phyloP scores from a whole-genome alignment of 768 basidiomycete species.

The Boletus rufocinnamomeus region DNA sequence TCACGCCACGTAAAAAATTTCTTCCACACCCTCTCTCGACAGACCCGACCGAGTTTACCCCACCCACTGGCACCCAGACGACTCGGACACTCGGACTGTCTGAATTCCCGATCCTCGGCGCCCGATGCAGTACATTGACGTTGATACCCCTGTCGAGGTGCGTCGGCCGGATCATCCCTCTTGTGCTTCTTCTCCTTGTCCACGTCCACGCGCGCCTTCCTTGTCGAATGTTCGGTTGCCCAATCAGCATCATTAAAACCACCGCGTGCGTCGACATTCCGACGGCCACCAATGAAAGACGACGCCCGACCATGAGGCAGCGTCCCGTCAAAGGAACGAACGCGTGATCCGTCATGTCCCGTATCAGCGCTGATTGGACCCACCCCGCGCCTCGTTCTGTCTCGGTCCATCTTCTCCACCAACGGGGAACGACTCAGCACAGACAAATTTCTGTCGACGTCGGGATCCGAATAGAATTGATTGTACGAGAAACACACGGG shows the following conservation, averaged over 20 bases:
- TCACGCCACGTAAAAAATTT: conserved; percentile 15
- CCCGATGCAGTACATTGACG: neutral
- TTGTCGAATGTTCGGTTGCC: neutral
- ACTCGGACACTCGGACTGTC: neutral
- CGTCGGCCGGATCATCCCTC: conserved; percentile 22
- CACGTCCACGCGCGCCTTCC: neutral
- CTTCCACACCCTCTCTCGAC: conserved; percentile 8
- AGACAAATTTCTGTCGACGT: conserved; percentile 2
- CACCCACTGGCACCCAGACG: neutral
- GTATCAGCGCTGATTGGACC: neutral
- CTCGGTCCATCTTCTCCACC: neutral
- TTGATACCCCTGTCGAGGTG: conserved; percentile 2
- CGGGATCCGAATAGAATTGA: neutral
- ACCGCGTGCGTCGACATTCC: neutral
- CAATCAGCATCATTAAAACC: neutral
- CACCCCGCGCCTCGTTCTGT: neutral
- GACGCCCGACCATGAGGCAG: neutral
- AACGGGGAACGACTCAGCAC: neutral
- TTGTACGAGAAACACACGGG: conserved; percentile 2
- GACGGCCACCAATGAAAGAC: neutral
- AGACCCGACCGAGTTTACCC: conserved; percentile 3
- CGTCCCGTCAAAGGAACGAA: neutral
- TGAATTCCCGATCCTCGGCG: neutral
- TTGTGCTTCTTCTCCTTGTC: conserved; percentile 1
- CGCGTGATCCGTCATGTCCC: neutral